These are phyloP conservation scores for Kazachstania kunashirensis DNA, from an alignment of 805 yeast genomes.

Conservation along the genomic window DNA sequence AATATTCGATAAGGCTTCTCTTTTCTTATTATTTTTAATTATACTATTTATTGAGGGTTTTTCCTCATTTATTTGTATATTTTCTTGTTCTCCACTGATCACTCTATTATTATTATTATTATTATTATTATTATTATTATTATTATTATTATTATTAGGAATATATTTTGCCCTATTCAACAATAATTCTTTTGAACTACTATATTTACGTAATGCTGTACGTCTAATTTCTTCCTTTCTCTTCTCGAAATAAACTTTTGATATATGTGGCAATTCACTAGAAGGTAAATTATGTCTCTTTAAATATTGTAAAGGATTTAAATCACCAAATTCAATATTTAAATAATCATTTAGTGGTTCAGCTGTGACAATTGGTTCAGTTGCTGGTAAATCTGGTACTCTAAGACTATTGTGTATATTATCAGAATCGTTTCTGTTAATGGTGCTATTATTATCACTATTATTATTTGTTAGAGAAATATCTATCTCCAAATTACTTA, in stretches of 20 bases:
- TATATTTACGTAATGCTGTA: conserved; percentile 21
- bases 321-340: conserved; percentile 29
- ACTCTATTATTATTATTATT: neutral
- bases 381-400: neutral
- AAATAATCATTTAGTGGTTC: conserved; percentile 8
- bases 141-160: neutral
- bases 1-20: conserved; percentile 24
- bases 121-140: neutral
- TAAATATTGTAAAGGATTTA: conserved; percentile 34
- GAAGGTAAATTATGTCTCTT: conserved; percentile 31
- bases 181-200: conserved; percentile 4
- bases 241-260: conserved; percentile 31
- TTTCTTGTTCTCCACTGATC: neutral
- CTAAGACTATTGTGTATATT: neutral
- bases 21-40: conserved; percentile 4
- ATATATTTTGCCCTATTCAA: neutral
- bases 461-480: conserved; percentile 1
- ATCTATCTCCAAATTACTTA: neutral
- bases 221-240: conserved; percentile 30
- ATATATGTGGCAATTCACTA: conserved; percentile 30
- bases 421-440: neutral
- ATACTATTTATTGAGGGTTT: neutral
- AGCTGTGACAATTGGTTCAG: neutral
- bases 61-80: neutral
- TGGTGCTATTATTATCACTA: neutral